Evolutionary conservation across 441 rosid species (phyloP), one percentile per base, ranked within the genome.

Genomic region (Adansonia gregorii): DNA sequence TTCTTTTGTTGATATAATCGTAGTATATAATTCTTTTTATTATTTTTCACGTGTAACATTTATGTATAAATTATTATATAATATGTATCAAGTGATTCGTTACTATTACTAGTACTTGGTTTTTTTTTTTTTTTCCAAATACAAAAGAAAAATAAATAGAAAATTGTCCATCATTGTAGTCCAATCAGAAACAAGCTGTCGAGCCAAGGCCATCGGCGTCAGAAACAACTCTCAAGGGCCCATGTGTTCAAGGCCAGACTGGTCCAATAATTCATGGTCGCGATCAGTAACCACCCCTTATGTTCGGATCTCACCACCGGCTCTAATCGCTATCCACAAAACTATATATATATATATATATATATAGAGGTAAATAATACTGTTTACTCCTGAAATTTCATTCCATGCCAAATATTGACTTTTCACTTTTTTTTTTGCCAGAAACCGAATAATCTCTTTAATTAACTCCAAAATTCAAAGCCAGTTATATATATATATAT

Each of bases 221-320:
- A 5, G 48, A 15, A 71, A 52, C 74, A 71, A 52, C 74, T n/a
- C 46, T 52, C 2, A 31, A 19, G n/a, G 75, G 17, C 63, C 61
- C 75, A 72, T 54, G 64, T 72, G 75, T 35, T 54, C 31, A 11
- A 0, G 54, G 49, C 64, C 70, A 63, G 71, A 52, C 48, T 64
- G 64, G 31, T 65, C 43, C 24, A 75, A 54, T 61, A 19, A 71
- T 43, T 69, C 60, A 71, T n/a, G 66, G 61, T 43, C 41, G 39
- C 60, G 58, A 27, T 35, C 58, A 20, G 3, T 52, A 15, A 9
- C 73, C 58, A 22, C 73, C 58, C 24, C 8, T 6, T 63, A 1
- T 35, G 11, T 64, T 64, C 20, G 22, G 0, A 17, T 8, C 17
- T 64, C 11, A 35, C 46, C 46, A 11, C 68, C 68, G 20, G 20